Conservation (phyloP, 1,284 basidiomycete species). For the Ganoderma boninense region DNA sequence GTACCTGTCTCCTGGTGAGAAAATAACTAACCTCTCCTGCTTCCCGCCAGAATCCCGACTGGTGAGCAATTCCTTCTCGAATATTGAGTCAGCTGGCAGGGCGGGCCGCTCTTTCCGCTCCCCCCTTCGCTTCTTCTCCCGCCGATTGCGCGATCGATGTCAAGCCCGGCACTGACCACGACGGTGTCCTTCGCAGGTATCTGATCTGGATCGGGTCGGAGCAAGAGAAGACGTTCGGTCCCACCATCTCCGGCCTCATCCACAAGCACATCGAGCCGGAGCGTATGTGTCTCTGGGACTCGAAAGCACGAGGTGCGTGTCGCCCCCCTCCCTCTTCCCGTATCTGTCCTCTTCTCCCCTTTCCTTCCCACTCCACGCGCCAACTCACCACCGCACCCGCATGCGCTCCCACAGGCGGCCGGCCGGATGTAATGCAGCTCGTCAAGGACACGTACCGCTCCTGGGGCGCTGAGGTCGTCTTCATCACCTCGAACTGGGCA, state of each 20-base stretch:
- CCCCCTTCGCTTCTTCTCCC: not conserved
- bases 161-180: conserved; percentile 5
- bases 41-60: conserved; percentile 59
- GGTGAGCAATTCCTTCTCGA: conserved; percentile 48
- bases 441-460: conserved; percentile 48
- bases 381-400: conserved; percentile 5
- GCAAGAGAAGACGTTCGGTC: conserved; percentile 54
- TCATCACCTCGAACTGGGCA: conserved; percentile 70
- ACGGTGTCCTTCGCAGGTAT: conserved; percentile 50
- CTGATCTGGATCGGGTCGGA: conserved; percentile 66
- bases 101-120: not conserved
- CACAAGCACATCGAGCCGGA: conserved; percentile 61
- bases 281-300: conserved; percentile 69
- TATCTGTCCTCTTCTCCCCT: not conserved
- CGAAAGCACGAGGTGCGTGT: conserved; percentile 61
- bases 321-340: not conserved
- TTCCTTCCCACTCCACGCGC: not conserved
- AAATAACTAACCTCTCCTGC: conserved; percentile 8
- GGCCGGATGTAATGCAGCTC: conserved; percentile 53
- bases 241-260: conserved; percentile 55
- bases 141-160: not conserved
- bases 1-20: not conserved
- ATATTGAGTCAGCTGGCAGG: not conserved
- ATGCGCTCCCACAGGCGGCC: conserved; percentile 41
- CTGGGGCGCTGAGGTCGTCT: conserved; percentile 64